Base-by-base conservation (phyloP, 129 eudicot genomes). In the Artemisia tridentata region DNA sequence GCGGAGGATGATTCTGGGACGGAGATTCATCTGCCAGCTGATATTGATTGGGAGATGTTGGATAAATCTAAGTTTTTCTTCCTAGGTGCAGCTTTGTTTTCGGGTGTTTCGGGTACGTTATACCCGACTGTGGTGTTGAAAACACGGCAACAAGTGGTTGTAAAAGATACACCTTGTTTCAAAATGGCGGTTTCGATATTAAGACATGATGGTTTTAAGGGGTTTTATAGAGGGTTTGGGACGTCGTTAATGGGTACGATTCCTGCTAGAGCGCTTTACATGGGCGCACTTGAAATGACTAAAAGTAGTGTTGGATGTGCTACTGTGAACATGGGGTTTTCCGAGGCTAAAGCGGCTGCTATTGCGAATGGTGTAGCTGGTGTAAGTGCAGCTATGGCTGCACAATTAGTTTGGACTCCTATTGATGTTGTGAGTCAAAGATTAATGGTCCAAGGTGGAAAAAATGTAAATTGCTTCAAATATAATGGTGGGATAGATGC, bases 361-460 rank as follows among this genome's bases (percentile, higher is more conserved):
- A 72, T 91, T 7, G 95, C 97, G 10, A 91, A 84, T 65, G 96
- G 86, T 47, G 84, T 86, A 0, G 97, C 90, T 12, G 96, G 97
- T 1, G 61, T 91, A 3, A 88, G 83, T 46, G 89, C 96, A 15
- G 80, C 97, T 23, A 84, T 85, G 88, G 92, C 92, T 0, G 92
- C 97, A 21, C 97, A 91, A 62, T 49, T 91, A 56, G 97, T 91
- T 67, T 91, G 97, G 97, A 91, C 97, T 1, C 97, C 96, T 0
- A 74, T 88, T 64, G 97, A 91, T 80, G 97, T 91, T 25, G 81
- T 91, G 20, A 91, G 96, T 72, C 97, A 91, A 84, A 80, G 96
- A 63, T 52, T 91, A 18, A 91, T 87, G 97, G 87, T 88, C n/a
- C 97, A 90, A 46, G 86, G 86, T 0, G 78, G 86, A 18, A 50